Evolutionary conservation across 345 rosid species (phyloP), one percentile per base, ranked within the genome.

Genomic region (Durio zibethinus): DNA sequence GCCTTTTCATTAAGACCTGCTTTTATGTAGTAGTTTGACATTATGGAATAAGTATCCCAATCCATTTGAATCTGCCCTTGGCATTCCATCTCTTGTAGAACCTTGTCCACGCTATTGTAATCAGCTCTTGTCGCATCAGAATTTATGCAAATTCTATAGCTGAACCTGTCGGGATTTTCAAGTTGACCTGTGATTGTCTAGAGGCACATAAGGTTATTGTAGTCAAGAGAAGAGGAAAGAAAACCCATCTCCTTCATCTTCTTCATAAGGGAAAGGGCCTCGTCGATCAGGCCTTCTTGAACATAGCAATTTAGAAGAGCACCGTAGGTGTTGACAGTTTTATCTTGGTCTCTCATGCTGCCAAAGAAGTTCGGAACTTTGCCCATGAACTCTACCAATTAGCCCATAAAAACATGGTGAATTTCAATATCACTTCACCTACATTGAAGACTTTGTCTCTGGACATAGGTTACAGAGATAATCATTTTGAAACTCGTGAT

Each of bases 261-360:
- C 74, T 82, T 80, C 83, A 81, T 38, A 18, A 12, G 82, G 36
- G 84, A 54, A 40, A 84, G 81, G 5, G 90, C 79, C 74, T 87
- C 80, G n/a, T 82, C 82, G 23, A 87, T 54, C 45, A 80, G 83
- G 62, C 87, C 85, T 56, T 76, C 82, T 54, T 83, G 74, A 59
- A 77, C 86, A 78, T 84, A 87, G 71, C 90, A 87, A 75, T 79
- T 79, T 60, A 87, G 74, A 68, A 85, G 90, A 77, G 90, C 84
- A 45, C 90, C 88, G 74, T 84, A 85, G 9, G 73, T 53, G 74
- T 85, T 79, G 64, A 75, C 82, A 38, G 25, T 27, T 82, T 79
- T 85, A 52, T 82, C 82, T 75, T 75, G 36, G 9, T 80, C 85
- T 23, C 38, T 64, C 72, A 85, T 50, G 78, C 82, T 79, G 36